phyloP scores from a whole-genome alignment of 2,329 filamentous ascomycete species.

The Daldinia sp. region DNA sequence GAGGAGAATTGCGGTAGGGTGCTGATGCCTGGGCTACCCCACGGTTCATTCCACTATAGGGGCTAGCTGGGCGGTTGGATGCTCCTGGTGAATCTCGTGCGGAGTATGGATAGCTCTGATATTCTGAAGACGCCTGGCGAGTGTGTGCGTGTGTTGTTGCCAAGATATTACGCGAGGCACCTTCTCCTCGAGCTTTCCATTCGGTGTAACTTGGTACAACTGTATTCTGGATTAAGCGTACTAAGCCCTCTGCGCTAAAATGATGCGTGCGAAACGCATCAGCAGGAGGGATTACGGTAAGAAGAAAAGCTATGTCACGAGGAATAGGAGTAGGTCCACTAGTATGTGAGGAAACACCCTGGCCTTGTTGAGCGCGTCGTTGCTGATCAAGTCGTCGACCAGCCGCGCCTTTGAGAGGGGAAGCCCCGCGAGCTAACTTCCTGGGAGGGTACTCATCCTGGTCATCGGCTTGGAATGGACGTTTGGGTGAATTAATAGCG shows the following conservation, averaged over 20 bases:
- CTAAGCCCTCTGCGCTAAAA: slow-evolving; percentile 78
- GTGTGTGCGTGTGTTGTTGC: slow-evolving; percentile 53
- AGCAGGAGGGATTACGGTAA: slow-evolving; percentile 80
- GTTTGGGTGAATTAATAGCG: slow-evolving; percentile 68
- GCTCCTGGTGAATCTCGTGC: slow-evolving; percentile 48
- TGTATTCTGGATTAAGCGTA: slow-evolving; percentile 77
- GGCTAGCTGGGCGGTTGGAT: slow-evolving; percentile 59
- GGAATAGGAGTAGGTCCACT: slow-evolving; percentile 74
- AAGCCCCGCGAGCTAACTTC: slow-evolving; percentile 89
- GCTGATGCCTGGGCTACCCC: slow-evolving; percentile 56
- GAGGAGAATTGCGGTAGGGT: slow-evolving; percentile 65
- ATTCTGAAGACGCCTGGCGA: slow-evolving; percentile 60
- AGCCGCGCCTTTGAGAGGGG: slow-evolving; percentile 90
- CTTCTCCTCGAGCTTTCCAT: slow-evolving; percentile 60
- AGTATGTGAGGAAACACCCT: slow-evolving; percentile 53
- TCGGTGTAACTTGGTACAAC: slow-evolving; percentile 71
- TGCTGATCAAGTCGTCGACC: slow-evolving; percentile 87
- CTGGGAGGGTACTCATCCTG: slow-evolving; percentile 81
- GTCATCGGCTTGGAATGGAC: slow-evolving; percentile 75
- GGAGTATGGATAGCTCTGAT: slow-evolving; percentile 48
- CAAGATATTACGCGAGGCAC: slow-evolving; percentile 44
- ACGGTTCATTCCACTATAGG: slow-evolving; percentile 57
- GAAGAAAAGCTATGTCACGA: slow-evolving; percentile 71
- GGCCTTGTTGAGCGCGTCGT: slow-evolving; percentile 67
- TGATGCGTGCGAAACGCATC: slow-evolving; percentile 77